Base-by-base conservation (phyloP, 768 basidiomycete genomes). In the Russula sp. region DNA sequence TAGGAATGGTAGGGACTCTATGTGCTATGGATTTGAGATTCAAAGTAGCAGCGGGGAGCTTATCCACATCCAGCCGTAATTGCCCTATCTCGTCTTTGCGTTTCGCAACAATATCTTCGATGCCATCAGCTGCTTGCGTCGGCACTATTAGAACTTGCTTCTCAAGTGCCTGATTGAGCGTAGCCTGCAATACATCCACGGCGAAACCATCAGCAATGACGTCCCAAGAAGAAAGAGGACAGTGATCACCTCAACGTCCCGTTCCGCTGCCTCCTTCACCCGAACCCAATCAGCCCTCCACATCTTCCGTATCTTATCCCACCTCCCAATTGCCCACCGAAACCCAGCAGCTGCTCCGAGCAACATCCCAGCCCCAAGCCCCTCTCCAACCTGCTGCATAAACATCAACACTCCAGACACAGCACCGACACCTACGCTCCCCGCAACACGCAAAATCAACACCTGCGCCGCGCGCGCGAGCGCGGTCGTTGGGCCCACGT, bases 231-330 rank as follows among this genome's bases (percentile, higher is more conserved):
- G 20, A 7, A 44, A 32, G 7, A 18, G 8, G 11, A 7, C 24
- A 14, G 38, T n/a, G 16, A 18, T 4, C 40, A 62, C 68, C 71
- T 72, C 61, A 24, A 74, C 59, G 40, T 75, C 74, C 34, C 74
- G 59, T 60, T 72, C 72, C 4, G 73, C 69, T 1, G 73, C 72
- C 56, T 71, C 67, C 36, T 64, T 65, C 2, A 73, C 69, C 24
- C 74, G 61, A n/a, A 44, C 30, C 73, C 73, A 75, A 44, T 71
- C 73, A 9, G 63, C 62, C 68, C 69, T 72, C 71, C 71, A 75
- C 36, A 52, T 60, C 52, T 50, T 65, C 62, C 71, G 69, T 40
- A 68, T 71, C 46, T 64, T 69, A 11, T 75, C 71, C 74, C 73
- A 75, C 56, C 64, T 61, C 34, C 69, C 68, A 20, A 73, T 59